Base-by-base conservation (phyloP, 352 stramenopile genomes). In the Globisporangium cylindrosporum region DNA sequence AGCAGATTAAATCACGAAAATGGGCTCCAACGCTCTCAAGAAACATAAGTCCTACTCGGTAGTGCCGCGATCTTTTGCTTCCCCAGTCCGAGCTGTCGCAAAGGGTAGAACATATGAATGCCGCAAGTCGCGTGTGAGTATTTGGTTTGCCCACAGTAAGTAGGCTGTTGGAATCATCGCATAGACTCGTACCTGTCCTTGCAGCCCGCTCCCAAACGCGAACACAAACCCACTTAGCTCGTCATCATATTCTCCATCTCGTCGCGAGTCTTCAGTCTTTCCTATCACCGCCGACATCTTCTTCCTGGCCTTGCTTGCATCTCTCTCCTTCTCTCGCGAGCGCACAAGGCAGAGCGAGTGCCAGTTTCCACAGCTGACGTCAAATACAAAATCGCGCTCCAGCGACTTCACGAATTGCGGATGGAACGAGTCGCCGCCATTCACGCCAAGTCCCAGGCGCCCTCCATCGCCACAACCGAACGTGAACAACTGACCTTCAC, bases 401-500 rank as follows among this genome's bases (percentile, higher is more conserved):
- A 93, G 69, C 48, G 80, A 62, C 18, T 36, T 70, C 22, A 92
- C 85, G 2, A 78, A 63, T 59, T 90, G 74, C 5, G 85, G 85
- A 22, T 81, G 75, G 2, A 70, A 70, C 14, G 75, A 61, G 49
- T 91, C 80, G 20, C 46, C 64, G 4, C 70, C 64, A 15, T 75
- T 80, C 3, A 24, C 73, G 6, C 92, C 91, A 4, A 98, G 76
- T 20, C 95, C 95, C 7, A 98, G 78, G 2, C 93, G 80, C 0
- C 95, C 95, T 25, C 93, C 94, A 66, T 98, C 93, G 15, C 91
- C 84, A 66, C 91, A 98, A 15, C 95, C 95, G 67, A 93, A 96
- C 18, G 77, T 94, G 68, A 85, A 96, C 25, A 96, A 72, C 54
- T 89, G 77, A 0, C 86, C 88, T 5, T 87, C 66, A 5, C 71